Conservation (phyloP, 257 asterid species). For the Scutellaria barbata region DNA sequence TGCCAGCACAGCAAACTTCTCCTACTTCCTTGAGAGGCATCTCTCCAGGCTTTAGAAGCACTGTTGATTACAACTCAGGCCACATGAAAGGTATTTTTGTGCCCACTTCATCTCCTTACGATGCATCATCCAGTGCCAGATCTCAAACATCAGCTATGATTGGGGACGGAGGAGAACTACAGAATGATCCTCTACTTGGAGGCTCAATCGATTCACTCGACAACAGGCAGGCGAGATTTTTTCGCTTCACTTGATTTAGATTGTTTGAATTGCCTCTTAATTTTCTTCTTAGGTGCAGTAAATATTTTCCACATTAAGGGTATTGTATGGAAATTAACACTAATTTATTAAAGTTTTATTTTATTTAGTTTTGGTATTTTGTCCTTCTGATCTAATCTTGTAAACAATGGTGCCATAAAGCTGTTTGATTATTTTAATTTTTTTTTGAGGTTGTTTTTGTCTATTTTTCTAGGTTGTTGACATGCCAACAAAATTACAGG, state of each 20-base stretch:
- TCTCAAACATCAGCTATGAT: slow-evolving; percentile 71
- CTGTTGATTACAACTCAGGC: slow-evolving; percentile 56
- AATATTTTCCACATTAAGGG: slow-evolving; percentile 12
- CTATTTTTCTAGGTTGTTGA: slow-evolving; percentile 62
- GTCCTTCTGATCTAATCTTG: slow-evolving; percentile 23
- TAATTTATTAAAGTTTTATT: background rate
- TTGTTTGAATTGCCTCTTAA: slow-evolving; percentile 28
- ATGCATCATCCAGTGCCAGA: slow-evolving; percentile 63
- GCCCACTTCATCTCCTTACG: slow-evolving; percentile 76
- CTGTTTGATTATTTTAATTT: slow-evolving; percentile 34
- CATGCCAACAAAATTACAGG: slow-evolving; percentile 69
- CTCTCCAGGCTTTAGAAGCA: slow-evolving; percentile 61
- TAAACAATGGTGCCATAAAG: slow-evolving; percentile 14
- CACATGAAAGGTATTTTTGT: slow-evolving; percentile 65
- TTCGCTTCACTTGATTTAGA: slow-evolving; percentile 33
- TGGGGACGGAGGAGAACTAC: slow-evolving; percentile 76
- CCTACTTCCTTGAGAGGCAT: slow-evolving; percentile 64
- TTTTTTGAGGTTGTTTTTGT: slow-evolving; percentile 31
- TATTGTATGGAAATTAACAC: slow-evolving; percentile 6
- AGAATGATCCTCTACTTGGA: slow-evolving; percentile 81
- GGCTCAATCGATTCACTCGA: slow-evolving; percentile 67
- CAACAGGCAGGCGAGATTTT: slow-evolving; percentile 67
- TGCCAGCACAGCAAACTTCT: slow-evolving; percentile 64
- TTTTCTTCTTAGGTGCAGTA: slow-evolving; percentile 23
- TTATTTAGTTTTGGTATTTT: background rate